Percentiles rank a stretch among this genome's conserved stretches.
phyloP scores from a whole-genome alignment of 208 protist genomes.

The Leishmania mexicana region DNA sequence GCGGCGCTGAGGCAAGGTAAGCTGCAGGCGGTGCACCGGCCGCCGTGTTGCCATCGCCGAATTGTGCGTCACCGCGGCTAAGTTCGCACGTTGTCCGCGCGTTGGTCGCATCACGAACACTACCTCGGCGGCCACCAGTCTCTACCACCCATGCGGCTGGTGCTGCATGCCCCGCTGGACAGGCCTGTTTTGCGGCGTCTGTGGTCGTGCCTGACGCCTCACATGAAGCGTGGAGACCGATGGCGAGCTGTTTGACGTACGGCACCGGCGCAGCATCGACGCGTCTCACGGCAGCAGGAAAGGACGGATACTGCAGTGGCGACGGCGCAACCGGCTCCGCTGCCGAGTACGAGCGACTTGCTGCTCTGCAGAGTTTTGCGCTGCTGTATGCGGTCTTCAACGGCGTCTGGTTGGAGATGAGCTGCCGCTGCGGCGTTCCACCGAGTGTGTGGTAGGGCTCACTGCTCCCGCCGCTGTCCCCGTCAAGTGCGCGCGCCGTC shows the following conservation, averaged over 20 bases:
- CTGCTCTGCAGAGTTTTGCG: neutral
- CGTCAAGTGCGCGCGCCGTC: conserved; percentile 25
- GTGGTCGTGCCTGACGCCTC: neutral
- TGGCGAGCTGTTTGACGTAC: neutral
- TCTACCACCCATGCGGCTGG: neutral
- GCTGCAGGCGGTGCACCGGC: neutral
- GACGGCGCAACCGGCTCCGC: conserved; percentile 11
- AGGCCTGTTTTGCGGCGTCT: neutral
- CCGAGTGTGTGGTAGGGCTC: neutral
- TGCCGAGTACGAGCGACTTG: neutral
- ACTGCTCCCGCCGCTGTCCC: neutral
- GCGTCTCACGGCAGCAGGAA: conserved; percentile 7
- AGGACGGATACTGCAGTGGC: conserved; percentile 4
- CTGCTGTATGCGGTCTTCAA: neutral
- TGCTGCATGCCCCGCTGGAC: neutral
- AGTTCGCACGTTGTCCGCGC: neutral
- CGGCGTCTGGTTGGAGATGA: neutral
- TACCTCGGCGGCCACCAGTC: neutral
- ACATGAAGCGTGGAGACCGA: neutral
- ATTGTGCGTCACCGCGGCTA: conserved; percentile 13
- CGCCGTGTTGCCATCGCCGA: conserved; percentile 19
- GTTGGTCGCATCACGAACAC: neutral
- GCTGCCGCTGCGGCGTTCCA: conserved; percentile 1
- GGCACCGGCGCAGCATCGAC: neutral
- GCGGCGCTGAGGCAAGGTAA: neutral